phyloP scores from a whole-genome alignment of 495 filamentous ascomycete species.

The Aspergillus coremiiformis region DNA sequence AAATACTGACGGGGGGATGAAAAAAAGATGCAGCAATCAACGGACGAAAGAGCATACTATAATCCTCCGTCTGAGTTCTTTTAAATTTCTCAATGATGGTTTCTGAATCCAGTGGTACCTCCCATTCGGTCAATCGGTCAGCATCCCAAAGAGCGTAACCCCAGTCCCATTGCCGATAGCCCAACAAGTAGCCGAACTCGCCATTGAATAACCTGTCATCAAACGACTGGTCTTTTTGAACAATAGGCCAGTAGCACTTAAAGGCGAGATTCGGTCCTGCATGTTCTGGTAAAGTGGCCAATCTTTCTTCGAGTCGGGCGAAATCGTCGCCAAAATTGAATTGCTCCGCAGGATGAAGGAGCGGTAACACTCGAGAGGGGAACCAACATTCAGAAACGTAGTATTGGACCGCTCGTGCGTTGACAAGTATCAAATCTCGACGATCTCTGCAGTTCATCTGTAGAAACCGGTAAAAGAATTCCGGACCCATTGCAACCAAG shows the following conservation, averaged over 20 bases:
- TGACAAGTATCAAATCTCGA: constrained; percentile 4
- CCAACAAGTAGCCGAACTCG: neutral
- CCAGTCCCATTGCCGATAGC: neutral
- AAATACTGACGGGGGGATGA: too few species aligned
- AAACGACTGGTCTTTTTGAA: neutral
- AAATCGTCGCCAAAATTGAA: constrained; percentile 2
- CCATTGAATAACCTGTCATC: too few species aligned
- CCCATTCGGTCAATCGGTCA: constrained; percentile 1
- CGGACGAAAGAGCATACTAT: too few species aligned
- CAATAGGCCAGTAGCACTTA: neutral
- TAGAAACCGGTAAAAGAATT: constrained; percentile 2
- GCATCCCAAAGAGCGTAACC: constrained; percentile 8
- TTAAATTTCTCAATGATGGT: too few species aligned
- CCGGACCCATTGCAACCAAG: constrained; percentile 1
- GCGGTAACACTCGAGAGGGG: neutral
- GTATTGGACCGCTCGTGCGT: neutral
- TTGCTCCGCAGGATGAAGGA: constrained; percentile 6
- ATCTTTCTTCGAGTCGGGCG: neutral
- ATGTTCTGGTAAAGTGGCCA: neutral
- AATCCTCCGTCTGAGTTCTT: too few species aligned
- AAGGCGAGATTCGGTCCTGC: neutral
- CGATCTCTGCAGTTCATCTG: neutral
- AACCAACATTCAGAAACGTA: neutral
- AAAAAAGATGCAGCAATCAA: too few species aligned
- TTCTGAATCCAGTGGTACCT: neutral